Conservation (phyloP, 805 yeast genomes). For the Saccharomycopsis synnaedendra region DNA sequence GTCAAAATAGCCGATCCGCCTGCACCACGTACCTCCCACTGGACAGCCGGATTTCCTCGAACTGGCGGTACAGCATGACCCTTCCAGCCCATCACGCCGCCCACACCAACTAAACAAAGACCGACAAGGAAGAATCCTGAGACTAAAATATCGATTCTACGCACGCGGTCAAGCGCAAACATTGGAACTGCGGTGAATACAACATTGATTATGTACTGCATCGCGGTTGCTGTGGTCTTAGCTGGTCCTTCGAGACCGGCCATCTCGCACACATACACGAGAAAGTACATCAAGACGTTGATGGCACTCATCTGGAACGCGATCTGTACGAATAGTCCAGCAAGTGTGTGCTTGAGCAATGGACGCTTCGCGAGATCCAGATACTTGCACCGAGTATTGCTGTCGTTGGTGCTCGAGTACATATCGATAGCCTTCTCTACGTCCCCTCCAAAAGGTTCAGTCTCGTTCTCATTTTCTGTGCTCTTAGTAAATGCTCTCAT, state of each 20-base stretch:
- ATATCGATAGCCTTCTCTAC: constrained; percentile 21
- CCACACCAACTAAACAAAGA: constrained; percentile 25
- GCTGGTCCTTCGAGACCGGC: constrained; percentile 30
- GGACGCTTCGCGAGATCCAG: constrained; percentile 13
- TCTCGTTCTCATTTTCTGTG: neutral
- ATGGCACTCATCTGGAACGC: constrained; percentile 37
- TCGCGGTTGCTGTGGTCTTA: constrained; percentile 25
- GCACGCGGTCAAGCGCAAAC: constrained; percentile 28
- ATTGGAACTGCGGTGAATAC: constrained; percentile 34
- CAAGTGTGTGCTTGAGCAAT: constrained; percentile 25
- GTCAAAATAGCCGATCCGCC: constrained; percentile 35
- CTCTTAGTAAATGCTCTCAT: constrained; percentile 17
- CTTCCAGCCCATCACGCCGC: constrained; percentile 25
- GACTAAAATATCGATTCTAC: constrained; percentile 35
- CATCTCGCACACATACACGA: constrained; percentile 35
- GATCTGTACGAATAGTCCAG: constrained; percentile 29
- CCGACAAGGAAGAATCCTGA: constrained; percentile 32
- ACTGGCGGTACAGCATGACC: constrained; percentile 25
- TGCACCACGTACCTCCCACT: constrained; percentile 26
- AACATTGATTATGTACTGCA: constrained; percentile 30
- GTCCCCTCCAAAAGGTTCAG: constrained; percentile 1
- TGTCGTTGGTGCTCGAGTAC: constrained; percentile 11
- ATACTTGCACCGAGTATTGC: neutral
- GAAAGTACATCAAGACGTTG: constrained; percentile 31
- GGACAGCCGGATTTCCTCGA: constrained; percentile 24